Percentiles rank a stretch among this genome's conserved stretches.
Evolutionary conservation across 345 rosid species (phyloP).

Genomic region (Linum trigynum): DNA sequence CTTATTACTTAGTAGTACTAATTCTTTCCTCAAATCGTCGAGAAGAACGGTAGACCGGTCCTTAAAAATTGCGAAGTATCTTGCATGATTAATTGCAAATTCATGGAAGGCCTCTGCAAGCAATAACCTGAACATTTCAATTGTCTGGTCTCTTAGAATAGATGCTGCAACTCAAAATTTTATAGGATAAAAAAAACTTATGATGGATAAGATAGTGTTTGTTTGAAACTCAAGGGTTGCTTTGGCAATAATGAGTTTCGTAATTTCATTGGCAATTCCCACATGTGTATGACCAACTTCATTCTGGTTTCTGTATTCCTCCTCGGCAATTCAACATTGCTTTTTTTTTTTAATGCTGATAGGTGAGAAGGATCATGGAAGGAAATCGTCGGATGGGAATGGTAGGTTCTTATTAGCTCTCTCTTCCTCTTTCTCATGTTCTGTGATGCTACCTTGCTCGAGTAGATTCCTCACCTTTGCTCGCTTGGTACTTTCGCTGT

Average conservation of each 20-base stretch:
- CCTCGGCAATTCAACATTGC: not conserved
- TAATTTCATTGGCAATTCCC: not conserved
- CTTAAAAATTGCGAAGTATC: not conserved
- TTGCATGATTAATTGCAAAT: not conserved
- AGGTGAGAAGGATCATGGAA: constrained; percentile 97
- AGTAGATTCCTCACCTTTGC: constrained; percentile 6
- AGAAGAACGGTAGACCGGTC: not conserved
- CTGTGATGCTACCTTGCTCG: not conserved
- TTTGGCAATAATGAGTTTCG: not conserved
- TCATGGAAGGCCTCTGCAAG: not conserved
- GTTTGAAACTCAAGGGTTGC: not conserved
- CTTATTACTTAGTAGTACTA: not conserved
- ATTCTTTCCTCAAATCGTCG: not conserved
- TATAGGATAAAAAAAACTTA: no score
- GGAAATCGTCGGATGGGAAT: constrained; percentile 97
- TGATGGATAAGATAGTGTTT: not conserved
- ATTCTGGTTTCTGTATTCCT: no score
- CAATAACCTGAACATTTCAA: not conserved
- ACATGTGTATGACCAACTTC: not conserved
- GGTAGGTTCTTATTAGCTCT: constrained; percentile 33
- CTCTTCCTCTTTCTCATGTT: constrained; percentile 11
- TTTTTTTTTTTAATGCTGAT: not conserved
- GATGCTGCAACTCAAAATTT: not conserved
- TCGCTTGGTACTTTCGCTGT: not conserved
- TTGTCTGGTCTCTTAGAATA: not conserved